A percentile compares a stretch with the other conserved stretches of the same genome.
phyloP scores from a whole-genome alignment of 441 rosid species.

The Viola pubescens region DNA sequence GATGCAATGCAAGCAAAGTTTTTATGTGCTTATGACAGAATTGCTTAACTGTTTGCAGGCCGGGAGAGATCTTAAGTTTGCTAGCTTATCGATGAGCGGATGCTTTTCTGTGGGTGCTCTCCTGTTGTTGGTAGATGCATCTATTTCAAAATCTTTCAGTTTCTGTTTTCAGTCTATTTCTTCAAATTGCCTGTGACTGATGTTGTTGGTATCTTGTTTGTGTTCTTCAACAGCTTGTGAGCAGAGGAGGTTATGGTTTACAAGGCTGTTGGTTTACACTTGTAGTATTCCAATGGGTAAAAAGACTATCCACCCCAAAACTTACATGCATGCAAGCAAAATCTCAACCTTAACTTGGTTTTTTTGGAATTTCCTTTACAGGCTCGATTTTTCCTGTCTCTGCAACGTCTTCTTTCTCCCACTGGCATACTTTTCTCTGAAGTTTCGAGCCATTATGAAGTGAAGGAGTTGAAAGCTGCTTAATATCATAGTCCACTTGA shows the following conservation, averaged over 20 bases:
- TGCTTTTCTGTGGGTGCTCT: constrained; percentile 63
- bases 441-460: constrained; percentile 20
- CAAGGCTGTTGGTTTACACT: constrained; percentile 65
- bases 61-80: constrained; percentile 73
- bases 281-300: constrained; percentile 79
- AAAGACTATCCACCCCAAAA: not conserved
- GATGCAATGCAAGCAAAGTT: not conserved
- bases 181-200: not conserved
- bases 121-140: constrained; percentile 41
- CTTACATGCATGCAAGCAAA: not conserved
- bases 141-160: not conserved
- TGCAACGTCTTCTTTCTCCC: constrained; percentile 64
- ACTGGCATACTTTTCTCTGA: constrained; percentile 39
- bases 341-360: not conserved
- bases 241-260: constrained; percentile 37
- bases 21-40: not conserved
- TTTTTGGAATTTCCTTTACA: constrained; percentile 26
- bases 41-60: constrained; percentile 40
- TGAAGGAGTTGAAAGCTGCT: constrained; percentile 32
- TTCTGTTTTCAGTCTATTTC: not conserved
- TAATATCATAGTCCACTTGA: constrained; percentile 15
- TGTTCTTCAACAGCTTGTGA: constrained; percentile 29
- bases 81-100: constrained; percentile 71
- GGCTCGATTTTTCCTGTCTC: constrained; percentile 57
- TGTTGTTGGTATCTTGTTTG: not conserved